Conservation (phyloP, 1,284 basidiomycete species). For the Ceratobasidium sp. region DNA sequence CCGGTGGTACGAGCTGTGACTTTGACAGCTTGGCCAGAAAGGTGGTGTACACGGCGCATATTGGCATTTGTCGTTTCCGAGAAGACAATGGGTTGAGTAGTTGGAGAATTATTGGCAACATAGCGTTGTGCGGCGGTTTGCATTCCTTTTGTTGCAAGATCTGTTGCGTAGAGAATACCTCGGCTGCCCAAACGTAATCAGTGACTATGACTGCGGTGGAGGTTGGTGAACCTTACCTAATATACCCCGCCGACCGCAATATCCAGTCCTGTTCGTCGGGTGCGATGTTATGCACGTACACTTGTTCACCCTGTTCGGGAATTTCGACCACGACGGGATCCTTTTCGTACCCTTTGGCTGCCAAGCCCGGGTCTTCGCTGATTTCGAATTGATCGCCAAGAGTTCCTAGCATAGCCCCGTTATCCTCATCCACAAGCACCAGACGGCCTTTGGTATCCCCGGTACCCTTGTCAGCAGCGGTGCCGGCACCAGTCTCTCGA, state of each 20-base stretch:
- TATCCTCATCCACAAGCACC: constrained; percentile 78
- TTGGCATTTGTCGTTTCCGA: constrained; percentile 69
- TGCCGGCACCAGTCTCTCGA: constrained; percentile 46
- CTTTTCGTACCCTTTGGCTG: constrained; percentile 63
- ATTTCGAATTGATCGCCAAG: constrained; percentile 70
- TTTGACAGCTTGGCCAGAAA: constrained; percentile 73
- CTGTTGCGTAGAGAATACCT: constrained; percentile 75
- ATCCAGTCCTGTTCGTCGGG: constrained; percentile 79
- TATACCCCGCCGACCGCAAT: constrained; percentile 71
- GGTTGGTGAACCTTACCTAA: constrained; percentile 63
- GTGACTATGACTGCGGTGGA: neutral
- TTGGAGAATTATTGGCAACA: constrained; percentile 67
- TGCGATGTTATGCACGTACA: constrained; percentile 69
- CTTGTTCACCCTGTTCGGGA: constrained; percentile 61
- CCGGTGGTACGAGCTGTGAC: constrained; percentile 72
- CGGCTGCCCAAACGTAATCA: constrained; percentile 58
- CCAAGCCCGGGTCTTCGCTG: constrained; percentile 66
- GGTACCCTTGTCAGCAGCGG: constrained; percentile 51
- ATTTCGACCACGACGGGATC: constrained; percentile 81
- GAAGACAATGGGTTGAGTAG: constrained; percentile 65
- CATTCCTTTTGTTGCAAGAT: constrained; percentile 70
- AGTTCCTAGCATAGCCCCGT: constrained; percentile 78
- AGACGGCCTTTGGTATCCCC: constrained; percentile 71
- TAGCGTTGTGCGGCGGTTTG: constrained; percentile 70
- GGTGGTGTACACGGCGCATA: constrained; percentile 69